These are phyloP conservation scores for Colletotrichum ledebouriae DNA, from an alignment of 2,329 filamentous ascomycete genomes.

Conservation along the genomic window DNA sequence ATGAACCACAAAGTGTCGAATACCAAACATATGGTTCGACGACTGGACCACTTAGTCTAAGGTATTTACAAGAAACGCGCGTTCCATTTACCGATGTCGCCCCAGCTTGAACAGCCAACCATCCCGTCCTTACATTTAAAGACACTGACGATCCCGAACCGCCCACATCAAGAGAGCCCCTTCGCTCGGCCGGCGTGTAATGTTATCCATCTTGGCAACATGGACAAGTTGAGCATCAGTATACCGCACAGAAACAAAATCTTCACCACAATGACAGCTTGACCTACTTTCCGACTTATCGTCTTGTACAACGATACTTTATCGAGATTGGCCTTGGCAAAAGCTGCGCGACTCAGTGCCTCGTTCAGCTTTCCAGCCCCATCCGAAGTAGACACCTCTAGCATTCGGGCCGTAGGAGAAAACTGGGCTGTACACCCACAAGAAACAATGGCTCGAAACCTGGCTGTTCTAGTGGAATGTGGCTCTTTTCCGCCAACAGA, in stretches of 20 bases:
- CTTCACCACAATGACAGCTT: too few relatives aligned
- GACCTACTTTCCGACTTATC: slow-evolving; percentile 3
- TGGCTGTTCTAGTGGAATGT: slow-evolving; percentile 15
- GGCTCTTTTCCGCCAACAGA: slow-evolving; percentile 1
- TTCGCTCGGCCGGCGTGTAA: slow-evolving; percentile 17
- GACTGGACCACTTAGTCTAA: too few relatives aligned
- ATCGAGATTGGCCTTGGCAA: too few relatives aligned
- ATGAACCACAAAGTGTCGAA: too few relatives aligned
- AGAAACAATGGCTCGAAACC: slow-evolving; percentile 11
- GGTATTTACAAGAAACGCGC: too few relatives aligned
- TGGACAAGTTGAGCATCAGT: background rate
- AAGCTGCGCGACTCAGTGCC: background rate
- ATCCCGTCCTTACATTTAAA: background rate
- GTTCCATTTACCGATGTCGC: too few relatives aligned
- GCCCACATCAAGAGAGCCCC: slow-evolving; percentile 26
- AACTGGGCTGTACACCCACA: slow-evolving; percentile 3
- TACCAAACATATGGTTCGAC: too few relatives aligned
- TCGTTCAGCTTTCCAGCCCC: background rate
- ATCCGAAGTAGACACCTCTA: background rate
- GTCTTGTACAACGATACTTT: background rate
- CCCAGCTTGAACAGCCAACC: too few relatives aligned
- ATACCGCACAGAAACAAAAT: background rate
- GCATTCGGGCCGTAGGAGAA: slow-evolving; percentile 7
- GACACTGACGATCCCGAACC: slow-evolving; percentile 2
- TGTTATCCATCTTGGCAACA: background rate